These are phyloP conservation scores for Penicillium sp. DNA, from an alignment of 2,329 filamentous ascomycete genomes.

Conservation along the genomic window DNA sequence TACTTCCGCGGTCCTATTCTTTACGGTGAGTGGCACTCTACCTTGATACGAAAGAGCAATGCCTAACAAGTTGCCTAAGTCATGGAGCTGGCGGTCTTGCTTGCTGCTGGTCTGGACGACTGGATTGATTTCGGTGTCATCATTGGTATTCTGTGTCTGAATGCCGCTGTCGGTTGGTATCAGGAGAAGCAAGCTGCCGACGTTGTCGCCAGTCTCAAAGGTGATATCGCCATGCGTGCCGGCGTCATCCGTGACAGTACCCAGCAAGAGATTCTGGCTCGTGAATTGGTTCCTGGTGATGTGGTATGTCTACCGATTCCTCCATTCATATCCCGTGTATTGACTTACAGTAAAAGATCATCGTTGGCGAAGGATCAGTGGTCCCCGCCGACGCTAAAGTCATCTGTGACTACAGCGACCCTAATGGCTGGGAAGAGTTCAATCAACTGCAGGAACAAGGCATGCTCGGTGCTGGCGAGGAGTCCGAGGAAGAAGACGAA, in stretches of 20 bases:
- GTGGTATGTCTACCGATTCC: slow-evolving; percentile 51
- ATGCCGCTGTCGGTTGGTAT: slow-evolving; percentile 73
- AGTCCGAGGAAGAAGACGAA: slow-evolving; percentile 41
- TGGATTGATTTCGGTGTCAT: slow-evolving; percentile 77
- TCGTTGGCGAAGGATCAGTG: slow-evolving; percentile 66
- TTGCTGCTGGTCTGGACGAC: slow-evolving; percentile 67
- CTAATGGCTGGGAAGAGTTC: slow-evolving; percentile 63
- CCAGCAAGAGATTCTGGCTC: slow-evolving; percentile 61
- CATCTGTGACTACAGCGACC: slow-evolving; percentile 65
- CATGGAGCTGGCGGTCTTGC: slow-evolving; percentile 70
- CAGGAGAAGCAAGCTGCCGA: slow-evolving; percentile 77
- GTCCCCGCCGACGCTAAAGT: slow-evolving; percentile 65
- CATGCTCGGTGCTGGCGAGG: slow-evolving; percentile 48
- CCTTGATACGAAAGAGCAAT: neutral
- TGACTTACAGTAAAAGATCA: slow-evolving; percentile 45
- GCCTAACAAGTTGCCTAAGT: slow-evolving; percentile 33
- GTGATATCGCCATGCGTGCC: slow-evolving; percentile 71
- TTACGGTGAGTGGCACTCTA: slow-evolving; percentile 54
- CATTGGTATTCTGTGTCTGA: slow-evolving; percentile 67
- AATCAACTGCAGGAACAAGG: slow-evolving; percentile 59
- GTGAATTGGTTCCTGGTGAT: slow-evolving; percentile 71
- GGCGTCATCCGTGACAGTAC: slow-evolving; percentile 61
- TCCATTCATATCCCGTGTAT: slow-evolving; percentile 2
- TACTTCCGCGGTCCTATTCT: slow-evolving; percentile 73
- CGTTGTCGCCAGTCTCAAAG: slow-evolving; percentile 69